Evolutionary conservation across 169 alveolate species (phyloP).

Genomic region (Plasmodium relictum): DNA sequence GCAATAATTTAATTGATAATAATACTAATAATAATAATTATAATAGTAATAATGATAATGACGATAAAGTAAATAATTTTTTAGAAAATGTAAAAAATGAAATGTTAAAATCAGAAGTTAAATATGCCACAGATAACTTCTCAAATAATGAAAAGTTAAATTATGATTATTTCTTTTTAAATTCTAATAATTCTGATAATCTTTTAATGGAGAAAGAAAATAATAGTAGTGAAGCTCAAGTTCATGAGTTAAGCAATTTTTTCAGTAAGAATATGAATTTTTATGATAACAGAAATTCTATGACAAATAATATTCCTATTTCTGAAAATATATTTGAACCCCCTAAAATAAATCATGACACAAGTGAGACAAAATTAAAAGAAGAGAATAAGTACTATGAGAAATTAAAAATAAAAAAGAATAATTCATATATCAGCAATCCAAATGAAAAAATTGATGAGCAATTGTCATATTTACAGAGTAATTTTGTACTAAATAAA

Average conservation of each 20-base stretch:
- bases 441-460: background rate
- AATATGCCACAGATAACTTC: background rate
- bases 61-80: background rate
- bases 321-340: background rate
- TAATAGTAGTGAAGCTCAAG: background rate
- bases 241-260: background rate
- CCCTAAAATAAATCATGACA: too few species aligned
- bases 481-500: background rate
- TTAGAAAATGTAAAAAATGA: background rate
- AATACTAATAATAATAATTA: background rate
- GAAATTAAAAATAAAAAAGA: background rate
- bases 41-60: background rate
- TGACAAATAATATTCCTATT: background rate
- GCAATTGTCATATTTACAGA: too few species aligned
- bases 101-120: background rate
- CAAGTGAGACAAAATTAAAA: background rate
- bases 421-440: background rate
- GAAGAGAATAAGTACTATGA: background rate
- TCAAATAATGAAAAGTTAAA: background rate
- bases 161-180: background rate
- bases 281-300: background rate
- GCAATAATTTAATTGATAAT: background rate
- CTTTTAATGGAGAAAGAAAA: background rate
- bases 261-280: too few species aligned
- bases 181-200: conserved; percentile 1